Evolutionary conservation across 306 rosid genomes (phyloP).

Genomic region (Prunus dulcis): DNA sequence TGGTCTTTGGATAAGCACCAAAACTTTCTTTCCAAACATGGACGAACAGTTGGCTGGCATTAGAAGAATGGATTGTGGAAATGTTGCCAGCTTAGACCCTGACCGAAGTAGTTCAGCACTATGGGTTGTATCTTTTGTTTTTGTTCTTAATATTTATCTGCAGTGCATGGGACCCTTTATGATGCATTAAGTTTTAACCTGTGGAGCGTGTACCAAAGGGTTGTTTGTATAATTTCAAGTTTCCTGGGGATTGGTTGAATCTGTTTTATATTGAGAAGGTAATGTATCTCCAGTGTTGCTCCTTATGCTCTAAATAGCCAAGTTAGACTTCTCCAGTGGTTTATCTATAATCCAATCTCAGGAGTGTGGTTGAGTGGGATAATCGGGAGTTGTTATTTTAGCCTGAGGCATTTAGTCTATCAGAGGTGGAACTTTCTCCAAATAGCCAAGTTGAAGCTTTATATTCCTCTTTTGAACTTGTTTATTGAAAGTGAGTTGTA

Average conservation of each 20-base stretch:
- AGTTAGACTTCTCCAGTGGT: neutral
- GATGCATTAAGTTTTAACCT: neutral
- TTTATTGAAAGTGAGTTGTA: slow-evolving; percentile 18
- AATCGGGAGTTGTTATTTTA: neutral
- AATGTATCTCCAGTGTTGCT: neutral
- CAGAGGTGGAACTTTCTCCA: neutral
- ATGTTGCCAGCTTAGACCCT: slow-evolving; percentile 1
- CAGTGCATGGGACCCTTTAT: neutral
- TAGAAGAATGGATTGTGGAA: neutral
- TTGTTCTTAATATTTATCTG: neutral
- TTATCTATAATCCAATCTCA: neutral
- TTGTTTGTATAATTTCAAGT: neutral
- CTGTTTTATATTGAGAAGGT: neutral
- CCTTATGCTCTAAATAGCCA: slow-evolving; percentile 7
- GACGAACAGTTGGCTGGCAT: neutral
- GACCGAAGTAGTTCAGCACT: neutral
- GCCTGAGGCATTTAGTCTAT: neutral
- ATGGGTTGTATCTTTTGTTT: neutral
- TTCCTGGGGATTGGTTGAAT: neutral
- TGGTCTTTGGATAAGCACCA: neutral
- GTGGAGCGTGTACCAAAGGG: neutral
- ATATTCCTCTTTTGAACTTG: slow-evolving; percentile 14
- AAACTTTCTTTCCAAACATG: neutral
- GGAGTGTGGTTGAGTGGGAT: neutral
- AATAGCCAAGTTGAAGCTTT: slow-evolving; percentile 12